Evolutionary conservation across 805 yeast species (phyloP).

Genomic region (Pichia gijzeniarum): DNA sequence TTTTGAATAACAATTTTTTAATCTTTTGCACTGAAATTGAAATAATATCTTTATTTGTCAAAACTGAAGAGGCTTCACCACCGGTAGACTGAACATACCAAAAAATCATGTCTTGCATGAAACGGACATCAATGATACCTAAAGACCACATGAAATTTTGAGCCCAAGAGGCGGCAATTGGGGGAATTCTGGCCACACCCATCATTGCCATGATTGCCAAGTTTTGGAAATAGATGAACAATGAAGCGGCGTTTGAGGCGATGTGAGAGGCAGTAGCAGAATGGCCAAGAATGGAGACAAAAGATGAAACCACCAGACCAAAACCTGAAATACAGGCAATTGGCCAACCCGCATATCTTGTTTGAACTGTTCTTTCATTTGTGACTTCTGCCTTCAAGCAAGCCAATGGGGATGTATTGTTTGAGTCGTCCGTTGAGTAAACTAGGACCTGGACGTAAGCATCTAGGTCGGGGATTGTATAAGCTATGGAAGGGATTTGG

Average conservation of each 20-base stretch:
- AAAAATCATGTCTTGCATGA: slow-evolving; percentile 80
- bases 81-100: slow-evolving; percentile 90
- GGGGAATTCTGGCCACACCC: slow-evolving; percentile 90
- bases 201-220: slow-evolving; percentile 90
- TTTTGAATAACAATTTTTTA: slow-evolving; percentile 25
- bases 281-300: slow-evolving; percentile 82
- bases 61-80: slow-evolving; percentile 73
- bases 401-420: slow-evolving; percentile 50
- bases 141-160: slow-evolving; percentile 92
- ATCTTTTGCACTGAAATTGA: slow-evolving; percentile 81
- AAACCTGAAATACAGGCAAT: slow-evolving; percentile 86
- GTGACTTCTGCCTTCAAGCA: slow-evolving; percentile 85
- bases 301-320: slow-evolving; percentile 83
- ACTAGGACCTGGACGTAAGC: slow-evolving; percentile 79
- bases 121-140: slow-evolving; percentile 72
- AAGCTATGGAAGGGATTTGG: slow-evolving; percentile 76
- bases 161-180: slow-evolving; percentile 90
- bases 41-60: slow-evolving; percentile 54
- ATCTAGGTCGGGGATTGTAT: slow-evolving; percentile 88
- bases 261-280: slow-evolving; percentile 93
- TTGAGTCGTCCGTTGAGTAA: slow-evolving; percentile 42
- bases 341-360: slow-evolving; percentile 91
- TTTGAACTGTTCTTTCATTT: slow-evolving; percentile 91
- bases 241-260: slow-evolving; percentile 90
- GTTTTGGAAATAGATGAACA: slow-evolving; percentile 90